These are phyloP conservation scores for Alternaria atra DNA, from an alignment of 2,329 filamentous ascomycete genomes.

Conservation along the genomic window DNA sequence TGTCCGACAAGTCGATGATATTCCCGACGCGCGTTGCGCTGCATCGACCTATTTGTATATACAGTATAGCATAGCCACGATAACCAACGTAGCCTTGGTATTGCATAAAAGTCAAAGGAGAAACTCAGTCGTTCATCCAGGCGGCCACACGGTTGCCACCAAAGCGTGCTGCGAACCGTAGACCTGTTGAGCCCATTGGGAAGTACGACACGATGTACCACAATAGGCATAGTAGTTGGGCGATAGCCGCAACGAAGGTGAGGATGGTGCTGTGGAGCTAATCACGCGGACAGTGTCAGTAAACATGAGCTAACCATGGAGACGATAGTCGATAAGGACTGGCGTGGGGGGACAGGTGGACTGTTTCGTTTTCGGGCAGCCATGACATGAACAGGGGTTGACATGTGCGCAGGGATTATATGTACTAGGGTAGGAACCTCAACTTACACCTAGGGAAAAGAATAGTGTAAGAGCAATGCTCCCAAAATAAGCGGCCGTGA, in stretches of 20 bases:
- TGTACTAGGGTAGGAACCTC: conserved; percentile 18
- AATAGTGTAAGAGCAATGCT: conserved; percentile 90
- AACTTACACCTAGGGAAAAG: conserved; percentile 89
- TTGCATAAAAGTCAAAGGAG: conserved; percentile 9
- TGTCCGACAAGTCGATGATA: conserved; percentile 13
- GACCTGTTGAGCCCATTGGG: conserved; percentile 89
- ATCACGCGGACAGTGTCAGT: conserved; percentile 51
- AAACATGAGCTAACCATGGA: conserved; percentile 34
- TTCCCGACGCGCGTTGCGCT: conserved; percentile 41
- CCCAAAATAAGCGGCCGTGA: conserved; percentile 94
- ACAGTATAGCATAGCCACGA: conserved; percentile 26
- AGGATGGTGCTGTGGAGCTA: conserved; percentile 79
- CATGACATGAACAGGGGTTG: conserved; percentile 36
- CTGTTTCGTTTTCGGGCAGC: conserved; percentile 34
- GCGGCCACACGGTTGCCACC: conserved; percentile 83
- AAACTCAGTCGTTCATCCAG: conserved; percentile 79
- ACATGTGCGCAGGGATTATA: conserved; percentile 23
- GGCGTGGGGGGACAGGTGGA: conserved; percentile 31
- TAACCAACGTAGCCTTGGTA: conserved; percentile 13
- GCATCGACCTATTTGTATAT: conserved; percentile 21
- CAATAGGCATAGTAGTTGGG: conserved; percentile 82
- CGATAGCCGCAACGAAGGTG: conserved; percentile 82
- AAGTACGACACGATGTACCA: conserved; percentile 99
- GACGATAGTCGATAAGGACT: conserved; percentile 44
- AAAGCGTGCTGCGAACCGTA: conserved; percentile 86